Evolutionary conservation across 768 basidiomycete species (phyloP).

Genomic region (Phylloporus arenicola): DNA sequence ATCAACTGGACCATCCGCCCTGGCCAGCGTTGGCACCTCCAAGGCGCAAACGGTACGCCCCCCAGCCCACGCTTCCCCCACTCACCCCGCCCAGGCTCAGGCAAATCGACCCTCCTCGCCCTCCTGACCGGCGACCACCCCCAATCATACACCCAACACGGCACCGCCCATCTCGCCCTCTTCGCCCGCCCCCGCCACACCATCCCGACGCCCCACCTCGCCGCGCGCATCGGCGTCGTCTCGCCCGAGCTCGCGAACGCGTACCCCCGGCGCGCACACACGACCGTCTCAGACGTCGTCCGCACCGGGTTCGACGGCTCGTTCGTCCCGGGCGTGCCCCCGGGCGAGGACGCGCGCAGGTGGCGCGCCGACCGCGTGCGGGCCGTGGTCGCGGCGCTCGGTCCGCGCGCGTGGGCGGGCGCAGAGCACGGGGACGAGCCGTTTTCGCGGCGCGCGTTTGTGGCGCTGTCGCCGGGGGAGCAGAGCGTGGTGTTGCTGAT

Average conservation of each 20-base stretch:
- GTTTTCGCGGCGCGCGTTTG: slow-evolving; percentile 53
- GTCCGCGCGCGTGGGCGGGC: slow-evolving; percentile 44
- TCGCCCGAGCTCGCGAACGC: slow-evolving; percentile 90
- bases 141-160: slow-evolving; percentile 76
- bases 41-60: slow-evolving; percentile 74
- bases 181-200: slow-evolving; percentile 58
- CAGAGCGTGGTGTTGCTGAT: slow-evolving; percentile 81
- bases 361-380: slow-evolving; percentile 43
- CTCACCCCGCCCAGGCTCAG: slow-evolving; percentile 55
- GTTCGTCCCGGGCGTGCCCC: slow-evolving; percentile 50
- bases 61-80: not conserved
- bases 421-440: slow-evolving; percentile 20
- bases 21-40: slow-evolving; percentile 87
- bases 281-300: slow-evolving; percentile 74
- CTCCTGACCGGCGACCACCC: slow-evolving; percentile 93
- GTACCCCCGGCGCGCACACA: slow-evolving; percentile 68
- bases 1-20: slow-evolving; percentile 79
- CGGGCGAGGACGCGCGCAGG: slow-evolving; percentile 26
- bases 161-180: slow-evolving; percentile 43
- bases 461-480: slow-evolving; percentile 61
- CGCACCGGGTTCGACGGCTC: slow-evolving; percentile 88
- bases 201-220: slow-evolving; percentile 65
- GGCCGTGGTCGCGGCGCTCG: slow-evolving; percentile 60
- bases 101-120: slow-evolving; percentile 91
- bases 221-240: slow-evolving; percentile 67